phyloP scores from a whole-genome alignment of 2,329 filamentous ascomycete species.

The Fusarium nematophilum region DNA sequence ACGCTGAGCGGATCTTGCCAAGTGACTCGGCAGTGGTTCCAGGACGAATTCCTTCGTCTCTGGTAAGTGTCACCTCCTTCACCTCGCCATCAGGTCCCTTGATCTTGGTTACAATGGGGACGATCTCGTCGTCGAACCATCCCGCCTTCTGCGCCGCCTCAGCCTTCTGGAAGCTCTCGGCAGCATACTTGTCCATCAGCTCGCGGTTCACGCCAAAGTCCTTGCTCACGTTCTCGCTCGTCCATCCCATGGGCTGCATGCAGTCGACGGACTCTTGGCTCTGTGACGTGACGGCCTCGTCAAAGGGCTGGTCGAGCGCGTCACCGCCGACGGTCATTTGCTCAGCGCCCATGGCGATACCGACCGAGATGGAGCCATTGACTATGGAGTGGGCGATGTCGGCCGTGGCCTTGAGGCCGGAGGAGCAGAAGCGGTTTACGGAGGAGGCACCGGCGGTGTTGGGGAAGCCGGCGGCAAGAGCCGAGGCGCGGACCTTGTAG shows the following conservation, averaged over 20 bases:
- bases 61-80: slow-evolving; percentile 81
- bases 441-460: slow-evolving; percentile 85
- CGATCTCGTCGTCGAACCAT: slow-evolving; percentile 94
- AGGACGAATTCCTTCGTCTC: slow-evolving; percentile 90
- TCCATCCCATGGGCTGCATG: slow-evolving; percentile 97
- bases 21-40: slow-evolving; percentile 89
- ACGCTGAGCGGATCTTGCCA: slow-evolving; percentile 87
- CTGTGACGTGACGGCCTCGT: slow-evolving; percentile 75
- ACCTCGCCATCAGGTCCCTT: slow-evolving; percentile 85
- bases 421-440: slow-evolving; percentile 97
- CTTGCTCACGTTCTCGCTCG: slow-evolving; percentile 91
- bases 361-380: slow-evolving; percentile 83
- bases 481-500: slow-evolving; percentile 90
- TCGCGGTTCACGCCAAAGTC: slow-evolving; percentile 89
- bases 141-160: slow-evolving; percentile 92
- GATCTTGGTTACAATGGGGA: slow-evolving; percentile 83
- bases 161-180: slow-evolving; percentile 87
- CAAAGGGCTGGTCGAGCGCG: slow-evolving; percentile 77
- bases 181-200: slow-evolving; percentile 85
- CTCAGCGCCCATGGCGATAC: slow-evolving; percentile 89
- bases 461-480: slow-evolving; percentile 92
- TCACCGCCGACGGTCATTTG: slow-evolving; percentile 84
- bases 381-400: slow-evolving; percentile 92
- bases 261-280: slow-evolving; percentile 86
- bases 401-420: slow-evolving; percentile 93